Evolutionary conservation across 768 basidiomycete species (phyloP).

Genomic region (Terana coerulea): DNA sequence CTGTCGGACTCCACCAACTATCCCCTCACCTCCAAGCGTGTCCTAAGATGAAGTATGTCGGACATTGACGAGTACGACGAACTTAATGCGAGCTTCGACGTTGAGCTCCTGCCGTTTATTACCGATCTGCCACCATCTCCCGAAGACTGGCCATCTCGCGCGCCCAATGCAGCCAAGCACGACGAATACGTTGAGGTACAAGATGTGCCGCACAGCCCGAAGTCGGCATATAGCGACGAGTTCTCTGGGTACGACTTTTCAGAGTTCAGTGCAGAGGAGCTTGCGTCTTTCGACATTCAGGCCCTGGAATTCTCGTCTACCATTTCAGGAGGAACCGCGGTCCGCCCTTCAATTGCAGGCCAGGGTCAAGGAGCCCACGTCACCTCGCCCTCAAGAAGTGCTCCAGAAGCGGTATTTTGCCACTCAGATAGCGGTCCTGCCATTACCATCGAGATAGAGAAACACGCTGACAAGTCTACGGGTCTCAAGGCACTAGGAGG

Average conservation of each 20-base stretch:
- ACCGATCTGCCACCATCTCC: slow-evolving; percentile 7
- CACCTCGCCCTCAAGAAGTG: too few species aligned
- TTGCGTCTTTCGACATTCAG: slow-evolving; percentile 45
- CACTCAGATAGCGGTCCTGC: slow-evolving; percentile 18
- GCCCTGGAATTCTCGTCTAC: slow-evolving; percentile 14
- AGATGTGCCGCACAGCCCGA: background rate
- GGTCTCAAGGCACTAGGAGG: background rate
- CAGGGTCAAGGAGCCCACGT: too few species aligned
- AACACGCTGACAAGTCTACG: slow-evolving; percentile 12
- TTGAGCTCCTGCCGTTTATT: slow-evolving; percentile 16
- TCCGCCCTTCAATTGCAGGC: background rate
- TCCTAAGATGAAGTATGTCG: slow-evolving; percentile 8
- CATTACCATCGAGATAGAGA: slow-evolving; percentile 21
- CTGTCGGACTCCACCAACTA: too few species aligned
- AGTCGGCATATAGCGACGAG: slow-evolving; percentile 29
- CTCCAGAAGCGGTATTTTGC: too few species aligned
- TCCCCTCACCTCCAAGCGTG: too few species aligned
- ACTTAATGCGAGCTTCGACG: slow-evolving; percentile 17
- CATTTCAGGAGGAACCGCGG: background rate
- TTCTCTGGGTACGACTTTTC: slow-evolving; percentile 49
- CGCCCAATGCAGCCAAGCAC: background rate
- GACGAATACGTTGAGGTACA: too few species aligned
- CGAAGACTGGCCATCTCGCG: background rate
- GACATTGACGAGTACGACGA: slow-evolving; percentile 24
- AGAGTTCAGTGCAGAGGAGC: slow-evolving; percentile 56